phyloP scores from a whole-genome alignment of 2,329 filamentous ascomycete genomes.

The Pseudogymnoascus sp. region DNA sequence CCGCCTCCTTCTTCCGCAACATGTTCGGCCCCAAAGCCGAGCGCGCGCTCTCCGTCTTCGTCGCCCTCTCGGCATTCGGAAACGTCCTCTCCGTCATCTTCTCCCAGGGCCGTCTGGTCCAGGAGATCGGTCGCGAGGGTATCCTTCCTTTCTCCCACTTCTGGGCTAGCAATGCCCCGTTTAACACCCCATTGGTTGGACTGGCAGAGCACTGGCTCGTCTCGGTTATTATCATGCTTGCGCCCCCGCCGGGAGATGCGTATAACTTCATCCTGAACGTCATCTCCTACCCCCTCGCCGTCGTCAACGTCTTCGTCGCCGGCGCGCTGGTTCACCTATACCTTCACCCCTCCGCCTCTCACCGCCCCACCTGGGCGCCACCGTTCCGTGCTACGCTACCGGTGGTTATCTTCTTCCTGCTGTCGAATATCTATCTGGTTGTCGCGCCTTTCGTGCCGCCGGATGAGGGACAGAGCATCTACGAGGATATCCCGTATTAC shows the following conservation, averaged over 20 bases:
- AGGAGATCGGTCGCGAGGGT: constrained; percentile 58
- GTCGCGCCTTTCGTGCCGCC: constrained; percentile 51
- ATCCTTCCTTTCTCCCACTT: constrained; percentile 55
- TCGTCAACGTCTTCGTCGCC: constrained; percentile 48
- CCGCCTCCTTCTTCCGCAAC: constrained; percentile 47
- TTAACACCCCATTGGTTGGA: constrained; percentile 52
- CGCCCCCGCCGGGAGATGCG: constrained; percentile 57
- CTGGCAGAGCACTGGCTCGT: constrained; percentile 57
- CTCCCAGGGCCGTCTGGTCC: constrained; percentile 57
- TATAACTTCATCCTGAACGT: constrained; percentile 57
- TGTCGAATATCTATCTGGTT: constrained; percentile 53
- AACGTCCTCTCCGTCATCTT: constrained; percentile 62
- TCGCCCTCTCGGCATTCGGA: constrained; percentile 58
- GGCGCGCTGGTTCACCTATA: constrained; percentile 46
- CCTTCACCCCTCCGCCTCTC: constrained; percentile 37
- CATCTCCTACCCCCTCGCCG: constrained; percentile 55
- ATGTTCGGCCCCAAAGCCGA: constrained; percentile 47
- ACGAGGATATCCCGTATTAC: constrained; percentile 47
- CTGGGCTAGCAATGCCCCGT: constrained; percentile 56
- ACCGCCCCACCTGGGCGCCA: constrained; percentile 44
- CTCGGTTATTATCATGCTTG: constrained; percentile 57
- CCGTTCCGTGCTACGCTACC: constrained; percentile 47
- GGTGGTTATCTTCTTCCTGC: constrained; percentile 49
- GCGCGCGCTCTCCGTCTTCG: constrained; percentile 54
- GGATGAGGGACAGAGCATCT: constrained; percentile 42